Evolutionary conservation across 2,329 filamentous ascomycete species (phyloP).

Genomic region (Escovopsis sp.): DNA sequence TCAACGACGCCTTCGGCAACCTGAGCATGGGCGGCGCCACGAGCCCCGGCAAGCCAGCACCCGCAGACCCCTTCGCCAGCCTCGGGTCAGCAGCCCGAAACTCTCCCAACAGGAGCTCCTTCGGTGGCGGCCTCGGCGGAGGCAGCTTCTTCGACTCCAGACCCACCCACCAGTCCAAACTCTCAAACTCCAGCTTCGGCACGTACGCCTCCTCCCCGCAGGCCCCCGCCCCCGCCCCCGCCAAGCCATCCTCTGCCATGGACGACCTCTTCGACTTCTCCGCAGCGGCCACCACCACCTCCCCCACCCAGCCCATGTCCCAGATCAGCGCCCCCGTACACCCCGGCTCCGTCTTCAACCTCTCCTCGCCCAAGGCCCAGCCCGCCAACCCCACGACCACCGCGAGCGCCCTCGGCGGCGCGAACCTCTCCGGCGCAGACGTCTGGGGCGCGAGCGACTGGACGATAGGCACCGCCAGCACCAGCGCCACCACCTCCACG

Average conservation of each 20-base stretch:
- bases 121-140: constrained; percentile 45
- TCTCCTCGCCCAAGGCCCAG: constrained; percentile 42
- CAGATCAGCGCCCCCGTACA: constrained; percentile 25
- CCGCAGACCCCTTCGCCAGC: constrained; percentile 45
- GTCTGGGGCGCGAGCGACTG: constrained; percentile 84
- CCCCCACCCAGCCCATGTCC: constrained; percentile 20
- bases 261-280: constrained; percentile 74
- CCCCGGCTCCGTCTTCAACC: constrained; percentile 63
- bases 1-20: constrained; percentile 59
- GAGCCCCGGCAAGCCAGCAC: constrained; percentile 25
- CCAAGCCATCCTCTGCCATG: constrained; percentile 41
- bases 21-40: constrained; percentile 29
- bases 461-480: constrained; percentile 32
- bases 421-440: constrained; percentile 41
- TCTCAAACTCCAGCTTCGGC: constrained; percentile 47
- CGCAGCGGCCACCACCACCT: constrained; percentile 32
- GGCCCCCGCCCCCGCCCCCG: constrained; percentile 19
- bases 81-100: constrained; percentile 27
- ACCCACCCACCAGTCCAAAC: constrained; percentile 41
- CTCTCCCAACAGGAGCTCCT: constrained; percentile 15
- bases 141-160: constrained; percentile 74
- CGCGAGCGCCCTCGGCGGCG: constrained; percentile 23
- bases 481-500: constrained; percentile 26
- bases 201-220: constrained; percentile 37
- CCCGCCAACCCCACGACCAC: constrained; percentile 24